Evolutionary conservation across 306 rosid species (phyloP).

Genomic region (Arachis hypogaea): DNA sequence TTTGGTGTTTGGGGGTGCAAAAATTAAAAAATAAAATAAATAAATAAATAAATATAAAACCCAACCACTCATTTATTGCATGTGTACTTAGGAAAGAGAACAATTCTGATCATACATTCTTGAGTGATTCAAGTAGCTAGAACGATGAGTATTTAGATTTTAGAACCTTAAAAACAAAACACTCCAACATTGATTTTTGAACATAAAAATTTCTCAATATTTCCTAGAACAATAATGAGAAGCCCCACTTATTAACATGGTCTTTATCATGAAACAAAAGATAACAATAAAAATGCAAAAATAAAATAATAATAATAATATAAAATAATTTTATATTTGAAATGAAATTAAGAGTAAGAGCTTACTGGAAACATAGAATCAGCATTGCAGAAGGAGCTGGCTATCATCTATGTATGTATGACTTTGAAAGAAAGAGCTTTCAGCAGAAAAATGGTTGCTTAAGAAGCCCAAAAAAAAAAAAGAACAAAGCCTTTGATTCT

Average conservation of each 20-base stretch:
- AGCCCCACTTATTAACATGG: background rate
- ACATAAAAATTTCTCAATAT: background rate
- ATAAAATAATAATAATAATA: background rate
- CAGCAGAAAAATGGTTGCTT: conserved; percentile 15
- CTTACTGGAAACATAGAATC: conserved; percentile 76
- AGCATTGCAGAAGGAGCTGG: conserved; percentile 77
- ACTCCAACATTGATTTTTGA: background rate
- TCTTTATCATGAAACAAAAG: conserved; percentile 1
- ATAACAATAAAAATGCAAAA: background rate
- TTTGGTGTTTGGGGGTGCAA: background rate
- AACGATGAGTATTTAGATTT: conserved; percentile 8
- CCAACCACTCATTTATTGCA: conserved; percentile 34
- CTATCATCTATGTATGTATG: conserved; percentile 51
- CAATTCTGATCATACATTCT: conserved; percentile 28
- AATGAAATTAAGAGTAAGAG: conserved; percentile 11
- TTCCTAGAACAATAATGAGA: conserved; percentile 6
- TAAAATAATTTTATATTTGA: background rate
- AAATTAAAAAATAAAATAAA: too few relatives aligned
- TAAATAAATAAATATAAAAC: background rate
- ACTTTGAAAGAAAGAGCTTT: conserved; percentile 22
- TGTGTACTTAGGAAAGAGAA: conserved; percentile 30
- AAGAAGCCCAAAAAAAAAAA: background rate
- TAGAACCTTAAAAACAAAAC: background rate
- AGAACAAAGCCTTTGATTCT: background rate
- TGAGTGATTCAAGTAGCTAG: background rate